These are phyloP conservation scores for Hypoxylon sp. DNA, from an alignment of 2,329 filamentous ascomycete genomes.

Conservation along the genomic window DNA sequence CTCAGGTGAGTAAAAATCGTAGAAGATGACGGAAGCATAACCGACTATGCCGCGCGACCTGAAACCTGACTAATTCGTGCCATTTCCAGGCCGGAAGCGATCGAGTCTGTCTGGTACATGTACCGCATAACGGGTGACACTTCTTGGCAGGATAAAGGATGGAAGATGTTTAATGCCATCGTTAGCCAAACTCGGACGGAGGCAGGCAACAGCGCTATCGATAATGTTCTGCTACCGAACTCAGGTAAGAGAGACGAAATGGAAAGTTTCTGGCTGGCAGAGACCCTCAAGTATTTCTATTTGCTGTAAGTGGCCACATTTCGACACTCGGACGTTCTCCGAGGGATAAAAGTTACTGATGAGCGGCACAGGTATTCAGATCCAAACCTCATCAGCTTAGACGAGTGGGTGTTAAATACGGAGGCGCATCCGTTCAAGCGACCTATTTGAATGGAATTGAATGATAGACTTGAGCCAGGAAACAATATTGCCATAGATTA, in stretches of 20 bases:
- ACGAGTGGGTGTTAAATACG: conserved; percentile 72
- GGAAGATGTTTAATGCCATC: conserved; percentile 85
- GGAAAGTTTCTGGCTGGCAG: conserved; percentile 92
- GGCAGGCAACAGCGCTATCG: conserved; percentile 77
- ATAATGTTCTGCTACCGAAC: conserved; percentile 66
- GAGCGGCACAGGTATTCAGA: conserved; percentile 54
- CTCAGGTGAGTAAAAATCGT: conserved; percentile 63
- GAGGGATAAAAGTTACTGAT: conserved; percentile 11
- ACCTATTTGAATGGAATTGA: conserved; percentile 37
- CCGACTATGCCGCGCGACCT: not conserved
- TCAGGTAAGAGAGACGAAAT: conserved; percentile 70
- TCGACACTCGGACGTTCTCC: not conserved
- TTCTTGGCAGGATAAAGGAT: conserved; percentile 82
- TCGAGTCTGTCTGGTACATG: conserved; percentile 90
- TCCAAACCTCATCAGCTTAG: conserved; percentile 70
- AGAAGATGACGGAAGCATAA: not conserved
- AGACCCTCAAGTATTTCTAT: conserved; percentile 95
- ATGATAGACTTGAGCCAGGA: not conserved
- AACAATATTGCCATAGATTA: conserved; percentile 25
- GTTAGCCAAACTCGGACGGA: conserved; percentile 74
- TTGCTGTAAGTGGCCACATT: conserved; percentile 72
- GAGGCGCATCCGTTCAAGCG: conserved; percentile 54
- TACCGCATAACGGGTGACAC: conserved; percentile 88
- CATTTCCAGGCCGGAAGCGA: conserved; percentile 77
- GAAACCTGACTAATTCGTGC: conserved; percentile 12